phyloP scores from a whole-genome alignment of 2,329 filamentous ascomycete genomes.

The Microthyrium microscopicum region DNA sequence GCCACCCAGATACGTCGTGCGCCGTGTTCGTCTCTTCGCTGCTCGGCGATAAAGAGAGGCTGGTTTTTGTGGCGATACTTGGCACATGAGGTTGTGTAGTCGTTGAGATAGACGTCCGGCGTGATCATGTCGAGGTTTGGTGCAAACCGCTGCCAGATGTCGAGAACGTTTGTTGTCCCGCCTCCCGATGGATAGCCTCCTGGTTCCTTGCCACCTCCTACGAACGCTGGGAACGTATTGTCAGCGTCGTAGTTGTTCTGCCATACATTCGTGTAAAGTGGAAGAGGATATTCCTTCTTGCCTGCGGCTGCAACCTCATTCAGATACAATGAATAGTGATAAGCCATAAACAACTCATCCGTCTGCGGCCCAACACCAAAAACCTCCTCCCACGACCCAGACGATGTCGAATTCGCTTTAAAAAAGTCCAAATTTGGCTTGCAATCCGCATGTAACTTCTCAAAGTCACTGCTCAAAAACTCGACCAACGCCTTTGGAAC shows the following conservation, averaged over 20 bases:
- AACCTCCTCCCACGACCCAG: conserved; percentile 25
- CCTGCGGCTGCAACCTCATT: conserved; percentile 25
- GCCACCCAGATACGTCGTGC: conserved; percentile 27
- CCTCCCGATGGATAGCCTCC: conserved; percentile 34
- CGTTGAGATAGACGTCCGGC: conserved; percentile 33
- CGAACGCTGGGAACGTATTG: conserved; percentile 21
- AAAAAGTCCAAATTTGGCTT: too few relatives aligned
- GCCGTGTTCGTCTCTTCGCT: conserved; percentile 31
- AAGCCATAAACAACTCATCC: conserved; percentile 34
- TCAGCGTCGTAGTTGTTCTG: conserved; percentile 22
- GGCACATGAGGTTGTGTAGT: conserved; percentile 28
- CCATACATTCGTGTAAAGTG: conserved; percentile 32
- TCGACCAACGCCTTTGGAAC: too few relatives aligned
- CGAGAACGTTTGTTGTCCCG: conserved; percentile 24
- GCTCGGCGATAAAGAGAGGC: conserved; percentile 36
- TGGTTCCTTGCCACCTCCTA: conserved; percentile 25
- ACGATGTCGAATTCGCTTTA: too few relatives aligned
- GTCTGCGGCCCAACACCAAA: conserved; percentile 22
- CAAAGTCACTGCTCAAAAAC: too few relatives aligned
- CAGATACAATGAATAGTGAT: conserved; percentile 27
- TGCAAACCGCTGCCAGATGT: conserved; percentile 28
- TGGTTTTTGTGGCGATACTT: conserved; percentile 28
- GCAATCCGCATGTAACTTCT: too few relatives aligned
- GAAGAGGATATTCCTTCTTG: conserved; percentile 24
- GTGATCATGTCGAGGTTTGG: conserved; percentile 29